phyloP scores from a whole-genome alignment of 805 yeast species.

The Blastobotrys muscicola region DNA sequence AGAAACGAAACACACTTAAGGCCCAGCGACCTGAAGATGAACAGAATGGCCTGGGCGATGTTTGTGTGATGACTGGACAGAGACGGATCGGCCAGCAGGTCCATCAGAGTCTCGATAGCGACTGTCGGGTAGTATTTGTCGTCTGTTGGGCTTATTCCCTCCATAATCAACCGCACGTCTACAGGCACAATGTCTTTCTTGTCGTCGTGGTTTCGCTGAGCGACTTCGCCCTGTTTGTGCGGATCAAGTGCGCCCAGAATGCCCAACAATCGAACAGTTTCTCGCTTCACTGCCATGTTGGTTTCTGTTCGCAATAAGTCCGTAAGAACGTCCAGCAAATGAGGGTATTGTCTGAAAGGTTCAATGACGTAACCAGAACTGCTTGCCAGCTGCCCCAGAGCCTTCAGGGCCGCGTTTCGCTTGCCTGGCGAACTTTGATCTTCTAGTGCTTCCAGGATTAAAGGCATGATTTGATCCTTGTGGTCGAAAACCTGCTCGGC shows the following conservation, averaged over 20 bases:
- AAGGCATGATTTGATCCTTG: constrained; percentile 72
- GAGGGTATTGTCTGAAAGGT: constrained; percentile 87
- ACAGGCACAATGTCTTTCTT: constrained; percentile 85
- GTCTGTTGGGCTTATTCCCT: constrained; percentile 81
- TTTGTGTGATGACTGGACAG: constrained; percentile 79
- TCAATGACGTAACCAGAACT: constrained; percentile 93
- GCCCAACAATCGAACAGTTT: constrained; percentile 83
- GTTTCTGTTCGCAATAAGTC: constrained; percentile 75
- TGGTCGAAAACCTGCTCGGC: constrained; percentile 75
- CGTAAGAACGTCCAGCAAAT: constrained; percentile 69
- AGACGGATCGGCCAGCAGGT: constrained; percentile 75
- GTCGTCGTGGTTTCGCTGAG: constrained; percentile 46
- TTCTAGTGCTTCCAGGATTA: constrained; percentile 76
- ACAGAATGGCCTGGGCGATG: constrained; percentile 89
- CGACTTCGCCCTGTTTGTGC: constrained; percentile 86
- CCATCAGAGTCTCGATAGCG: constrained; percentile 76
- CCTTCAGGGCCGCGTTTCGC: constrained; percentile 79
- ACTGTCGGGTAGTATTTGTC: constrained; percentile 96
- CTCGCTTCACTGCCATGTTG: constrained; percentile 65
- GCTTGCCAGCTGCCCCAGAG: constrained; percentile 81
- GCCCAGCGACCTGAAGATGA: constrained; percentile 83
- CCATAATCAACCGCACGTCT: constrained; percentile 83
- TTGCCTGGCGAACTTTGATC: constrained; percentile 86
- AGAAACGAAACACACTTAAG: constrained; percentile 83
- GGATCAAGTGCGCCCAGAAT: constrained; percentile 96